These are phyloP conservation scores for Arabidopsis hybrid DNA, from an alignment of 441 rosid genomes.

Conservation along the genomic window DNA sequence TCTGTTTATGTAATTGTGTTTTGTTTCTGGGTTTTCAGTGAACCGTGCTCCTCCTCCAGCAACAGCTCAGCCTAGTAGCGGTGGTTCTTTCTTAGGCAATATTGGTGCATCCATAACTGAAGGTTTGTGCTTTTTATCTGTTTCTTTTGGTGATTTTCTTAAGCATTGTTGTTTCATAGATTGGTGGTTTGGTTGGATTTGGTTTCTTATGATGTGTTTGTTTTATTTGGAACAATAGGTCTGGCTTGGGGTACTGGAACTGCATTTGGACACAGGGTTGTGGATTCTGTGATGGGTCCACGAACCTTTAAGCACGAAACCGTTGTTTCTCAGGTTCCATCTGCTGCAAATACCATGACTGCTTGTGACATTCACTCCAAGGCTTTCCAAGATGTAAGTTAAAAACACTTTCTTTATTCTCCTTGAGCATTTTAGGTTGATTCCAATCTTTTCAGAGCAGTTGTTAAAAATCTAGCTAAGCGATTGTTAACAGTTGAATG, in stretches of 20 bases:
- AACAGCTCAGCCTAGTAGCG: conserved; percentile 54
- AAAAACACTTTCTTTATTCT: background rate
- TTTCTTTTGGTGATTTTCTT: background rate
- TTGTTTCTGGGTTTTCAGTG: conserved; percentile 49
- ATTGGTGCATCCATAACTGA: conserved; percentile 84
- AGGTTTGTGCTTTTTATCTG: conserved; percentile 48
- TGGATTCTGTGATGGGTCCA: conserved; percentile 83
- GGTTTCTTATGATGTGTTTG: background rate
- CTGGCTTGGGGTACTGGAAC: conserved; percentile 91
- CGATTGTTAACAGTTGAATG: background rate
- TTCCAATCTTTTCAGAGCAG: background rate
- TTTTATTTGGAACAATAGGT: conserved; percentile 47
- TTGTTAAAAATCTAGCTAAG: background rate
- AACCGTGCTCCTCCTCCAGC: conserved; percentile 80
- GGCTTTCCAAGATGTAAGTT: conserved; percentile 85
- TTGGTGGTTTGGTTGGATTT: conserved; percentile 1
- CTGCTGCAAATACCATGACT: conserved; percentile 35
- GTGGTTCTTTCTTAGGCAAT: conserved; percentile 52
- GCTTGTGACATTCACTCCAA: conserved; percentile 74
- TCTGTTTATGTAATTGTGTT: background rate
- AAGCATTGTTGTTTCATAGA: background rate
- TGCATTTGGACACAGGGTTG: conserved; percentile 84
- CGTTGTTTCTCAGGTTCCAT: conserved; percentile 58
- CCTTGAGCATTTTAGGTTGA: background rate
- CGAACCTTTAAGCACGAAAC: conserved; percentile 77